These are phyloP conservation scores for Tetracentron sinense DNA, from an alignment of 164 flowering plant genomes.

Conservation along the genomic window DNA sequence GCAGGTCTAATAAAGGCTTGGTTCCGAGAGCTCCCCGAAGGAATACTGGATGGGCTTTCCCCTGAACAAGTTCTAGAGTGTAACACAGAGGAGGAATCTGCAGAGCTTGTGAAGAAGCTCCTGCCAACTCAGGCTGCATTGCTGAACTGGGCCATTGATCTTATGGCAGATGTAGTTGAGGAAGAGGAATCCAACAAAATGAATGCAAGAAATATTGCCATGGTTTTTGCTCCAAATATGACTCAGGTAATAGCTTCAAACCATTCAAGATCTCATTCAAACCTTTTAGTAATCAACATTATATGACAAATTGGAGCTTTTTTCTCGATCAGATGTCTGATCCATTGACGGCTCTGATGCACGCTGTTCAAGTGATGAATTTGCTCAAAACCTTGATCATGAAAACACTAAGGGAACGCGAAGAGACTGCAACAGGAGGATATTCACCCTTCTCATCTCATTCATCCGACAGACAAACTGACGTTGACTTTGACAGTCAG, in stretches of 20 bases:
- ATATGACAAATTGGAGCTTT: too few relatives aligned
- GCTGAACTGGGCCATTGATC: conserved; percentile 85
- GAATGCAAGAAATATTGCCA: conserved; percentile 93
- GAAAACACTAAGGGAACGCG: conserved; percentile 71
- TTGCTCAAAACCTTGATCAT: conserved; percentile 79
- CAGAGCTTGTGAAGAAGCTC: conserved; percentile 69
- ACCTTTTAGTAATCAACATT: not conserved
- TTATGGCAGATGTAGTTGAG: conserved; percentile 95
- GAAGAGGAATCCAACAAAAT: conserved; percentile 87
- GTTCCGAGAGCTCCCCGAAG: conserved; percentile 92
- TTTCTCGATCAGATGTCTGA: conserved; percentile 75
- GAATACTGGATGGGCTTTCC: conserved; percentile 90
- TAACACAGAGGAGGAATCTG: conserved; percentile 73
- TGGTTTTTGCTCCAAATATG: conserved; percentile 98
- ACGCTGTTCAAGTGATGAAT: conserved; percentile 99
- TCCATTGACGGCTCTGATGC: conserved; percentile 98
- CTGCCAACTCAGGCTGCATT: conserved; percentile 80
- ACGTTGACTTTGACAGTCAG: conserved; percentile 58
- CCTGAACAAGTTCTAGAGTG: conserved; percentile 88
- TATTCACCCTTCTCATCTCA: conserved; percentile 65
- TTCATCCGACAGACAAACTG: conserved; percentile 44
- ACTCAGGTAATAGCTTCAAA: conserved; percentile 57
- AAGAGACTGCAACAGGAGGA: conserved; percentile 53
- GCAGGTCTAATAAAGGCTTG: conserved; percentile 92
- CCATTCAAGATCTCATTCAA: not conserved